Conservation (phyloP, 306 rosid species). For the Sicyos baderoa region DNA sequence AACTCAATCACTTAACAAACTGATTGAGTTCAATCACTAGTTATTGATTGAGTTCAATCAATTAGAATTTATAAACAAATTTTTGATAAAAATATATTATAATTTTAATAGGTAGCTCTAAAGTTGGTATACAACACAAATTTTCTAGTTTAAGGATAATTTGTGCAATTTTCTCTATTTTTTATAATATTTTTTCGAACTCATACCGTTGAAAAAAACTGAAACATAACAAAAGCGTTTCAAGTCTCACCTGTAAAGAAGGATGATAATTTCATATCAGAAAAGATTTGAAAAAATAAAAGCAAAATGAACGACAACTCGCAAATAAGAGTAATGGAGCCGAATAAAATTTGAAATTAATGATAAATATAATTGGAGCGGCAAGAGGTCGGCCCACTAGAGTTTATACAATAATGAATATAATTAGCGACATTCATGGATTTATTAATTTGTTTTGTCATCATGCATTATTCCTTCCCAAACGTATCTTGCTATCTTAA, state of each 20-base stretch:
- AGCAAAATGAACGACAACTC: not conserved
- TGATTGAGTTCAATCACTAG: too few relatives aligned
- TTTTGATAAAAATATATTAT: too few relatives aligned
- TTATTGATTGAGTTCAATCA: too few relatives aligned
- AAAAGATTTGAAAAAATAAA: not conserved
- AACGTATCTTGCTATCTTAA: not conserved
- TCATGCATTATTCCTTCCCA: not conserved
- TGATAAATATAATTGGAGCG: not conserved
- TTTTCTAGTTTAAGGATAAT: too few relatives aligned
- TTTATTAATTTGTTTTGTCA: not conserved
- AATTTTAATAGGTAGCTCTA: too few relatives aligned
- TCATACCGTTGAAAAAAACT: not conserved
- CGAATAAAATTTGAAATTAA: not conserved
- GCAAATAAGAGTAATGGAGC: not conserved
- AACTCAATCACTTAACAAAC: too few relatives aligned
- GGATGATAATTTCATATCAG: not conserved
- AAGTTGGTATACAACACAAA: too few relatives aligned
- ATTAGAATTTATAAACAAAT: too few relatives aligned
- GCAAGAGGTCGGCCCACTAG: slow-evolving; percentile 12
- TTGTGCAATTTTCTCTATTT: not conserved
- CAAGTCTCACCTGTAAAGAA: not conserved
- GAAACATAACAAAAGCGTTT: not conserved
- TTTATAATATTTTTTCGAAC: not conserved
- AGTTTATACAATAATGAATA: not conserved
- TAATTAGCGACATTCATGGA: slow-evolving; percentile 15